Base-by-base conservation (phyloP, 257 asterid genomes). In the Perilla frutescens region DNA sequence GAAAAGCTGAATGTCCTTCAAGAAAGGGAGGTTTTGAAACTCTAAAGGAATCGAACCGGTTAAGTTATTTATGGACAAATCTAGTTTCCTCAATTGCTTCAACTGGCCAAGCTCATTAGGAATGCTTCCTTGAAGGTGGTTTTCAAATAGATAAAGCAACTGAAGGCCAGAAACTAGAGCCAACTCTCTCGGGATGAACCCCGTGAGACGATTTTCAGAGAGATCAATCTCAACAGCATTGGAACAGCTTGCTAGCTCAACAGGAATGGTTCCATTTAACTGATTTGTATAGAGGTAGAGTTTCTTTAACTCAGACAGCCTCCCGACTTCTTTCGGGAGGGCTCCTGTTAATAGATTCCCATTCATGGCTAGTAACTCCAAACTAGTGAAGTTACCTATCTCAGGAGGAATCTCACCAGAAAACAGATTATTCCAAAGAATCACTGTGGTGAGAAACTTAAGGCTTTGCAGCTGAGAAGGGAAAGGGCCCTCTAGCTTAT, bases 121-220 rank as follows among this genome's bases (percentile, higher is more conserved):
- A 36, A 92, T 90, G 51, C 13, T 60, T 31, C 96, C 96, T 4
- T 80, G 80, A 13, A 92, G 81, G n/a, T 65, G 84, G 77, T 92
- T 92, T 53, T 92, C 96, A 5, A 92, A 92, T 9, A 90, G 96
- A 69, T 88, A 87, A 54, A 92, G 97, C 80, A 92, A 70, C 13
- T 53, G 75, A 39, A 92, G 96, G 62, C 70, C 68, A 12, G 88
- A 70, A 64, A 90, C 74, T 39, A 2, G 80, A 4, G 87, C 89
- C 44, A 92, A 72, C 34, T 77, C 73, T 29, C 39, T 76, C 1
- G 97, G 97, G 48, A 92, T 88, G 72, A 54, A 29, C 4, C 97
- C 97, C 36, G 72, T 82, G 73, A 92, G 45, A 14, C 68, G 81
- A 75, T 92, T 92, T 62, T 92, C 97, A 3, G 97, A 92, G 48